These are phyloP conservation scores for Epichloe amarillans DNA, from an alignment of 2,329 filamentous ascomycete species.

Conservation along the genomic window DNA sequence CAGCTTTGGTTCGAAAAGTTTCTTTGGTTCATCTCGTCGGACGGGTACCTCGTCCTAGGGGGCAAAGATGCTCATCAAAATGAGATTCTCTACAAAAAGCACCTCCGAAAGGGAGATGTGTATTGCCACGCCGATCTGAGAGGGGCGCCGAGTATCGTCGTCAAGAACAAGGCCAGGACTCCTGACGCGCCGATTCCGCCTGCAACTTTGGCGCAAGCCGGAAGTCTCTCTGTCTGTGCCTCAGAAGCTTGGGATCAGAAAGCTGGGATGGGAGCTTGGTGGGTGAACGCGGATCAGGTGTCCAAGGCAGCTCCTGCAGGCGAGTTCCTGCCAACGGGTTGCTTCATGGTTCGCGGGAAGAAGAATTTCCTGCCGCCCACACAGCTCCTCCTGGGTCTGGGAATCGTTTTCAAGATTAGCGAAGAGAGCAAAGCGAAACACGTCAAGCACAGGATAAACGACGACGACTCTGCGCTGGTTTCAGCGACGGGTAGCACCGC, in stretches of 20 bases:
- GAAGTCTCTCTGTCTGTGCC: constrained; percentile 68
- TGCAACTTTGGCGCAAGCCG: constrained; percentile 81
- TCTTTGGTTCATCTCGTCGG: constrained; percentile 85
- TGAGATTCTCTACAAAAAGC: constrained; percentile 78
- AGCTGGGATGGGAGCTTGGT: constrained; percentile 90
- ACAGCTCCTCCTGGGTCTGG: constrained; percentile 77
- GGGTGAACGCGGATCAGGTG: constrained; percentile 83
- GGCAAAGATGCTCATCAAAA: constrained; percentile 83
- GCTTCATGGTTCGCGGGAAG: constrained; percentile 69
- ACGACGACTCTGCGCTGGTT: constrained; percentile 11
- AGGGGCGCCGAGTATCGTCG: constrained; percentile 71
- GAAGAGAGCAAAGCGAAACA: constrained; percentile 76
- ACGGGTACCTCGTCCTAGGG: constrained; percentile 83
- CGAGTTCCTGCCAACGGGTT: constrained; percentile 65
- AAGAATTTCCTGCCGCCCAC: constrained; percentile 88
- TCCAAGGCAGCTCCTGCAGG: constrained; percentile 71
- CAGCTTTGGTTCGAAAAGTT: constrained; percentile 98
- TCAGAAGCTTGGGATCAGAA: constrained; percentile 94
- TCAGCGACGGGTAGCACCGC: constrained; percentile 6
- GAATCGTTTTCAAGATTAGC: constrained; percentile 75
- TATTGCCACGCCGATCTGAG: constrained; percentile 85
- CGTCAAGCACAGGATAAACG: constrained; percentile 46
- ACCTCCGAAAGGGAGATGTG: constrained; percentile 78
- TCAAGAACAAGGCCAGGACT: constrained; percentile 73
- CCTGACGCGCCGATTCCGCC: constrained; percentile 82